phyloP scores from a whole-genome alignment of 2,329 filamentous ascomycete species.

The Trichothecium sympodiale region DNA sequence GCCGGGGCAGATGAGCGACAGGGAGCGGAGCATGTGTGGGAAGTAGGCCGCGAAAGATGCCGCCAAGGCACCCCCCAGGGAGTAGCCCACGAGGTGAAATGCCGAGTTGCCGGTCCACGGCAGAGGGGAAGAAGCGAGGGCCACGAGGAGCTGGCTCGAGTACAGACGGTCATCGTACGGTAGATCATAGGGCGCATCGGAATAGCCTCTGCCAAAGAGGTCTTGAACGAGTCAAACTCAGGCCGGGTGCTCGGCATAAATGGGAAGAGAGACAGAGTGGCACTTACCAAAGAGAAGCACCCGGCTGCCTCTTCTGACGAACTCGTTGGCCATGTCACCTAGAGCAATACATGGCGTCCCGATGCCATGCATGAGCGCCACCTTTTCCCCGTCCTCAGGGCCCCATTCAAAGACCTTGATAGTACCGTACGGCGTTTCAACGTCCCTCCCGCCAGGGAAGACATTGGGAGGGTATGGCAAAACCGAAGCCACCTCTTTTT shows the following conservation, averaged over 20 bases:
- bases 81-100: constrained; percentile 70
- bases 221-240: constrained; percentile 29
- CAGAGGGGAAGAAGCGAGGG: constrained; percentile 50
- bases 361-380: constrained; percentile 71
- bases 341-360: constrained; percentile 66
- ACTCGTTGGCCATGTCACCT: constrained; percentile 51
- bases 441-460: constrained; percentile 33
- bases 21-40: constrained; percentile 48
- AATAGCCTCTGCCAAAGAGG: constrained; percentile 68
- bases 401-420: constrained; percentile 60
- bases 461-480: constrained; percentile 58
- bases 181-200: constrained; percentile 51
- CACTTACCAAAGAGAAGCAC: constrained; percentile 69
- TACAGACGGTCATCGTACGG: constrained; percentile 55
- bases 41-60: constrained; percentile 61
- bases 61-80: constrained; percentile 64
- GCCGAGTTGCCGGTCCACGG: constrained; percentile 40
- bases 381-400: constrained; percentile 56
- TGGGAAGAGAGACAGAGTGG: constrained; percentile 2
- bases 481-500: neutral
- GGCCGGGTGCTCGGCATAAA: neutral
- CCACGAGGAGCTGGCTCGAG: constrained; percentile 52
- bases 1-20: constrained; percentile 56
- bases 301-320: constrained; percentile 56
- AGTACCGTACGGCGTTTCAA: constrained; percentile 6